Conservation (phyloP, 2,329 filamentous ascomycete species). For the Claviceps maximensis region DNA sequence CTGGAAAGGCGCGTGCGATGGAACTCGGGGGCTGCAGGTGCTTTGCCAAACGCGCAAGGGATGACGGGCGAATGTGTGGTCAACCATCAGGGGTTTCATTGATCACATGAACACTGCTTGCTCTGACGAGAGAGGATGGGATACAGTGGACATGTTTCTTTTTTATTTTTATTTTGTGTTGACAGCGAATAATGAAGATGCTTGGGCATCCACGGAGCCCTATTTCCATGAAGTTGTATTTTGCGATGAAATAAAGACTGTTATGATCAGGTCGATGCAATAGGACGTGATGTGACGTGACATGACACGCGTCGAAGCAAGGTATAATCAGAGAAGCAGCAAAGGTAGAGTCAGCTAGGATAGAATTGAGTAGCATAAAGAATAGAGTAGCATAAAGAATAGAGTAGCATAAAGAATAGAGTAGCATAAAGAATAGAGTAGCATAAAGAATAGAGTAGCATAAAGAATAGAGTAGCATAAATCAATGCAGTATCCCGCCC, state of each 20-base stretch:
- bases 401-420: no score
- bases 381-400: no score
- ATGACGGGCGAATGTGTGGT: background rate
- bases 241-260: background rate
- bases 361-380: no score
- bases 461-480: no score
- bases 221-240: background rate
- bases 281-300: background rate
- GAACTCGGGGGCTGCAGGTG: background rate
- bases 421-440: no score
- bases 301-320: no score
- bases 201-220: background rate
- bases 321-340: no score
- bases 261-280: background rate
- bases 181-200: conserved; percentile 1
- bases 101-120: background rate
- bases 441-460: no score
- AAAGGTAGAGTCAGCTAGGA: no score
- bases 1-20: background rate
- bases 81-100: no score
- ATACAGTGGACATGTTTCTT: background rate
- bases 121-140: background rate
- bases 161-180: background rate
- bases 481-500: no score
- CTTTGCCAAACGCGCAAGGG: background rate